Evolutionary conservation across 257 asterid species (phyloP).

Genomic region (Petunia secreta): DNA sequence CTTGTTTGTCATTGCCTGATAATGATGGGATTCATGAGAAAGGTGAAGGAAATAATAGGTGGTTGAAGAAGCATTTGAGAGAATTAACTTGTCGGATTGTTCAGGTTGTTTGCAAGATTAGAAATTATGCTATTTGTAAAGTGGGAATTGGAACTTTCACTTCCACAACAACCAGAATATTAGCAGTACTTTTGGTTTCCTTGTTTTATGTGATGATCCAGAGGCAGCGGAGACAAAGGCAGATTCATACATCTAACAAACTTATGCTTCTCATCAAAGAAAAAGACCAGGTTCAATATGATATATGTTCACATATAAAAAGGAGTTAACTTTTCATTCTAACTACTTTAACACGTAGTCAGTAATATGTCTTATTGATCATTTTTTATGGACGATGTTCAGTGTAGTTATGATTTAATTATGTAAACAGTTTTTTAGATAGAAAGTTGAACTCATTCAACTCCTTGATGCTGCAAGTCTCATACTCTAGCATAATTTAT

Average conservation of each 20-base stretch:
- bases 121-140: conserved; percentile 28
- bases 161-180: not conserved
- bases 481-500: too few species aligned
- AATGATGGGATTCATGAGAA: conserved; percentile 20
- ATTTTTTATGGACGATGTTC: not conserved
- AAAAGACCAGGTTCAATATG: conserved; percentile 54
- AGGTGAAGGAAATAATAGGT: conserved; percentile 18
- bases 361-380: too few species aligned
- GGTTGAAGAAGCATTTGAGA: conserved; percentile 37
- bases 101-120: conserved; percentile 28
- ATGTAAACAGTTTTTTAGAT: not conserved
- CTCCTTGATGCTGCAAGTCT: not conserved
- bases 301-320: too few species aligned
- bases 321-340: too few species aligned
- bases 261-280: conserved; percentile 49
- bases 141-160: conserved; percentile 12
- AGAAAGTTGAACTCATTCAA: too few species aligned
- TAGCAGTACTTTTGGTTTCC: conserved; percentile 33
- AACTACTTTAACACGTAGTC: too few species aligned
- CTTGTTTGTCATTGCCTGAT: not conserved
- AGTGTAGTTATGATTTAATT: not conserved
- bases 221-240: conserved; percentile 44
- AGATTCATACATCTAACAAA: conserved; percentile 41
- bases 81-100: conserved; percentile 36
- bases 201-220: conserved; percentile 44